phyloP scores from a whole-genome alignment of 495 filamentous ascomycete species.

The Sabuloglossum arenarium region DNA sequence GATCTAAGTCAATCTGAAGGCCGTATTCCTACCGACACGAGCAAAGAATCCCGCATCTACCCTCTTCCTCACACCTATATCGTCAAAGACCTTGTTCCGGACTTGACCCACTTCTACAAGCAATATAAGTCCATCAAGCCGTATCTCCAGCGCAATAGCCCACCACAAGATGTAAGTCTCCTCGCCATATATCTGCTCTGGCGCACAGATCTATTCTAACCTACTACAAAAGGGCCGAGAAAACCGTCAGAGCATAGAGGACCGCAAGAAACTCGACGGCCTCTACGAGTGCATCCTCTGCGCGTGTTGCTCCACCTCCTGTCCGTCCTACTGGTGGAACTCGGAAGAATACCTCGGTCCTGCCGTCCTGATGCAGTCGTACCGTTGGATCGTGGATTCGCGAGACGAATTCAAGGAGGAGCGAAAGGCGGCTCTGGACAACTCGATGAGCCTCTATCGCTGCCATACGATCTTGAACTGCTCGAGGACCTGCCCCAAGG shows the following conservation, averaged over 20 bases:
- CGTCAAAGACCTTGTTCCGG: slow-evolving; percentile 95
- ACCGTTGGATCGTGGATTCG: slow-evolving; percentile 86
- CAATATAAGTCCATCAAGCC: slow-evolving; percentile 99
- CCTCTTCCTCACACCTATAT: slow-evolving; percentile 97
- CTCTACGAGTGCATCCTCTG: slow-evolving; percentile 99
- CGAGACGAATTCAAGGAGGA: slow-evolving; percentile 73
- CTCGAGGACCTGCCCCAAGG: slow-evolving; percentile 92
- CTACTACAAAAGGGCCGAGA: slow-evolving; percentile 40
- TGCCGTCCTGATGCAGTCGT: slow-evolving; percentile 86
- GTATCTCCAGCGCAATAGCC: slow-evolving; percentile 76
- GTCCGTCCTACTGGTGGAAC: slow-evolving; percentile 99
- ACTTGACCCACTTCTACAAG: slow-evolving; percentile 98
- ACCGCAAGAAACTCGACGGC: slow-evolving; percentile 91
- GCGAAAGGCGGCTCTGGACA: slow-evolving; percentile 80
- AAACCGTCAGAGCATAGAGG: slow-evolving; percentile 67
- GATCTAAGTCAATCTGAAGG: slow-evolving; percentile 26
- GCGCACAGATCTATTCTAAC: no score
- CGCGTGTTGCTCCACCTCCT: slow-evolving; percentile 96
- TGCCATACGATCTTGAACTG: slow-evolving; percentile 99
- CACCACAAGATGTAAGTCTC: slow-evolving; percentile 48
- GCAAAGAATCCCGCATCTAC: slow-evolving; percentile 80
- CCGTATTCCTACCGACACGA: slow-evolving; percentile 75
- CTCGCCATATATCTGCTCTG: no score
- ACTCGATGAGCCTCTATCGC: slow-evolving; percentile 94
- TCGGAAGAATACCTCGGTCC: slow-evolving; percentile 93